Conservation (phyloP, 164 flowering plant species). For the Akebia trifoliata region DNA sequence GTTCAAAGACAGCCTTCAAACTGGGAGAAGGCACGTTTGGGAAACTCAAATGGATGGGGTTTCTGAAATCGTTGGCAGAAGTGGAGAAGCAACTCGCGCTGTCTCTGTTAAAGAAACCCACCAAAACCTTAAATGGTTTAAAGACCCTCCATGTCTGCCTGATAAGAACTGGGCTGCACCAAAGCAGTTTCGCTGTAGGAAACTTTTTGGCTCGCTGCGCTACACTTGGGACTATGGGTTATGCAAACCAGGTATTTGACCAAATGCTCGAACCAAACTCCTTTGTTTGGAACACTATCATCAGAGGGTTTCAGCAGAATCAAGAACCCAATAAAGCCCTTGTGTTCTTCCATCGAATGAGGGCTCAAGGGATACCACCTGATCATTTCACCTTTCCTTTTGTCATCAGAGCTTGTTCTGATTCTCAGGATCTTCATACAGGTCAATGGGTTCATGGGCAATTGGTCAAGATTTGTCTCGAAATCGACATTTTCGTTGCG, state of each 20-base stretch:
- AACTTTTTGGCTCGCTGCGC: constrained; percentile 26
- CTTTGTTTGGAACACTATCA: constrained; percentile 35
- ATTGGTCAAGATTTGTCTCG: constrained; percentile 21
- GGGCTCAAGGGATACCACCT: constrained; percentile 14
- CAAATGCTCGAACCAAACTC: constrained; percentile 29
- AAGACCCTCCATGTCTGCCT: constrained; percentile 23
- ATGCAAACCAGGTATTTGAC: constrained; percentile 27
- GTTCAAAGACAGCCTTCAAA: neutral
- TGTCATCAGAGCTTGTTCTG: constrained; percentile 35
- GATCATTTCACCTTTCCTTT: constrained; percentile 40
- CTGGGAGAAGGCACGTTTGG: neutral
- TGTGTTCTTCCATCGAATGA: constrained; percentile 25
- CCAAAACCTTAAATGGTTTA: constrained; percentile 14
- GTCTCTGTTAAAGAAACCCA: constrained; percentile 18
- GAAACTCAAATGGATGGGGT: constrained; percentile 15
- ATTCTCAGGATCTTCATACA: constrained; percentile 17
- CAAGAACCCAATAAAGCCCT: constrained; percentile 25
- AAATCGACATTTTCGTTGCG: constrained; percentile 21
- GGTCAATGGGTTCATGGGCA: constrained; percentile 30
- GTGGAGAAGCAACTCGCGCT: constrained; percentile 14
- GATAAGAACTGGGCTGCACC: constrained; percentile 23
- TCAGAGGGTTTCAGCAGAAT: constrained; percentile 31
- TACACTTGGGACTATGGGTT: constrained; percentile 17
- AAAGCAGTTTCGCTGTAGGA: constrained; percentile 25
- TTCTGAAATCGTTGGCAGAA: neutral